A percentile compares a stretch with the other conserved stretches of the same genome.
These are phyloP conservation scores for Begonia fuchsioides DNA, from an alignment of 306 rosid genomes.

Conservation along the genomic window DNA sequence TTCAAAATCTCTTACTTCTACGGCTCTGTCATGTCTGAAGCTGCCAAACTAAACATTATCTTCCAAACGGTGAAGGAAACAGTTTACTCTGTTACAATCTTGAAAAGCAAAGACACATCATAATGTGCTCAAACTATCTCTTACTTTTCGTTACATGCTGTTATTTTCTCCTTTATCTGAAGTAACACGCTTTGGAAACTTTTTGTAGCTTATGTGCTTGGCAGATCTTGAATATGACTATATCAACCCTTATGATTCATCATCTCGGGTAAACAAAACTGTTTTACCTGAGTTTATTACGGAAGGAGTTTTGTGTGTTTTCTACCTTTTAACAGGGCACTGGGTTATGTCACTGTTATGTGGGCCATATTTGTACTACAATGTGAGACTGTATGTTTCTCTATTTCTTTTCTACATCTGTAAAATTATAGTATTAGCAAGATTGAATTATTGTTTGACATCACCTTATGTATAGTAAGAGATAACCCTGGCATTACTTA, in stretches of 20 bases:
- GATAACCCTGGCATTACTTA: too few species aligned
- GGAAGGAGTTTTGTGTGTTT: constrained; percentile 39
- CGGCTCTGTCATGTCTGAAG: too few species aligned
- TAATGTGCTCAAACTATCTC: too few species aligned
- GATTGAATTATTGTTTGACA: neutral
- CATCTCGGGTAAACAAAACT: constrained; percentile 51
- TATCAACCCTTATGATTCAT: constrained; percentile 81
- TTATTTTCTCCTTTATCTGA: too few species aligned
- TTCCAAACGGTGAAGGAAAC: too few species aligned
- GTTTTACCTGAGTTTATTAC: constrained; percentile 55
- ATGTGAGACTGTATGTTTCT: constrained; percentile 63
- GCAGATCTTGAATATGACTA: constrained; percentile 93
- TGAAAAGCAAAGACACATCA: too few species aligned
- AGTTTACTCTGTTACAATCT: too few species aligned
- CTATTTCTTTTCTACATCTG: constrained; percentile 9
- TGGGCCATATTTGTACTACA: constrained; percentile 59
- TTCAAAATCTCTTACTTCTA: too few species aligned
- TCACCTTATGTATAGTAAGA: too few species aligned
- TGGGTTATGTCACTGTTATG: constrained; percentile 64
- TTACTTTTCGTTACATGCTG: too few species aligned
- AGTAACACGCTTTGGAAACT: constrained; percentile 1
- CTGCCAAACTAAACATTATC: too few species aligned
- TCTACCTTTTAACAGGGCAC: constrained; percentile 63
- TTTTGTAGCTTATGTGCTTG: constrained; percentile 86
- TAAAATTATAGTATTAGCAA: neutral